Evolutionary conservation across 129 eudicot genomes (phyloP), one percentile per base, ranked within the genome.

Genomic region (Rutidosis leptorrhynchoides): DNA sequence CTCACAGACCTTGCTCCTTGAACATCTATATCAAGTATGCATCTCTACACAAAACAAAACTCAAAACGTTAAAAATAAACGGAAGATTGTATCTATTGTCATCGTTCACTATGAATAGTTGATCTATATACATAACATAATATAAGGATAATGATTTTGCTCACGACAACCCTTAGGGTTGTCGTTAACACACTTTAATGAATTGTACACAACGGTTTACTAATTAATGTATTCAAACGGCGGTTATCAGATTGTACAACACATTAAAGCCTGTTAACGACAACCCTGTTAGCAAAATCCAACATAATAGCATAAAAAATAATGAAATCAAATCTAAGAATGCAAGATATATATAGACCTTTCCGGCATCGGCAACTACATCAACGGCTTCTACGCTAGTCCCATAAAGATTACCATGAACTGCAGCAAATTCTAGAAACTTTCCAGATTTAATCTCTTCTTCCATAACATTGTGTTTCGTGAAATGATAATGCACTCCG

Each of bases 1-100:
- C 89, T 85, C 85, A 93, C 95, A 21, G 92, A 85, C 60, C 87
- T 82, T 65, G 98, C 98, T 69, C 98, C 98, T 85, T 93, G 98
- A 74, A 93, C 95, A 80, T 93, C 96, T 70, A 93, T 93, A 80
- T 93, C 98, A 69, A 93, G 98, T 70, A 93, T 88, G 74, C 98
- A 93, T 75, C 98, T 88, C 98, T 93, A 80, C 85, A 81, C n/a
- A 27, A 65, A 74, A 76, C 55, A 65, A 78, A 48, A 71, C 58
- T 25, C 65, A 28, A 14, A 7, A 74, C 29, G 32, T 71, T 43
- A 60, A 72, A 25, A 7, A 60, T 33, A 16, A 23, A 21, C 24
- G 19, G 19, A 52, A 4, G 2, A 17, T 12, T 51, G 14, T 32
- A 64, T 64, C 37, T 25, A 52, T 4, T 52, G 21, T 52, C 23